Evolutionary conservation across 2,329 filamentous ascomycete species (phyloP).

Genomic region (Alternaria hordeiaustralica): DNA sequence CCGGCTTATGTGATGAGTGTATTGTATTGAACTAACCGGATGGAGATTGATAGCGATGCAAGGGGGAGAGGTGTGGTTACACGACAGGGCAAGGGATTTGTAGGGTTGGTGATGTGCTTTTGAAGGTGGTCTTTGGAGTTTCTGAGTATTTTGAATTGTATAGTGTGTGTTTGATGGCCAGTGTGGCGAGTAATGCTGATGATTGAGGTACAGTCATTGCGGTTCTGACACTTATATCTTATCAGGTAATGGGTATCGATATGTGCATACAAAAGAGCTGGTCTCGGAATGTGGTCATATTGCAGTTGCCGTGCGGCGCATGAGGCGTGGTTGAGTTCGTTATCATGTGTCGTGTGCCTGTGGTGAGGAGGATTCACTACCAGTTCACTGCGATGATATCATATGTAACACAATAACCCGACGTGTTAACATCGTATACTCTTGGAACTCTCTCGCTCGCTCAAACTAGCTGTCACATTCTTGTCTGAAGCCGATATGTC

Average conservation of each 20-base stretch:
- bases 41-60: not conserved
- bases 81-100: not conserved
- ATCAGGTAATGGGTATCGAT: not conserved
- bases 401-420: not conserved
- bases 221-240: not conserved
- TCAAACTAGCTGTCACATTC: not conserved
- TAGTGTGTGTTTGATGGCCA: not conserved
- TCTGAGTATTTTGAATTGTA: not conserved
- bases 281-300: not conserved
- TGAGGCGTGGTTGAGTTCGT: not conserved
- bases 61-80: not conserved
- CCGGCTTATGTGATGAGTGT: not conserved
- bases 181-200: not conserved
- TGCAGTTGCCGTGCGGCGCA: not conserved
- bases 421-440: not conserved
- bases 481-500: not conserved
- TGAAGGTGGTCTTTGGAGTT: not conserved
- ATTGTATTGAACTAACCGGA: constrained; percentile 4
- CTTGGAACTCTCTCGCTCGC: not conserved
- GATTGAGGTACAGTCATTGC: not conserved
- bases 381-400: not conserved
- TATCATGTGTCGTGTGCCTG: not conserved
- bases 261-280: not conserved
- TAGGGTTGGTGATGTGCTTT: not conserved
- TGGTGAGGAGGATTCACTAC: not conserved